Base-by-base conservation (phyloP, 2,329 filamentous ascomycete genomes). In the Sphaerulina musiva region DNA sequence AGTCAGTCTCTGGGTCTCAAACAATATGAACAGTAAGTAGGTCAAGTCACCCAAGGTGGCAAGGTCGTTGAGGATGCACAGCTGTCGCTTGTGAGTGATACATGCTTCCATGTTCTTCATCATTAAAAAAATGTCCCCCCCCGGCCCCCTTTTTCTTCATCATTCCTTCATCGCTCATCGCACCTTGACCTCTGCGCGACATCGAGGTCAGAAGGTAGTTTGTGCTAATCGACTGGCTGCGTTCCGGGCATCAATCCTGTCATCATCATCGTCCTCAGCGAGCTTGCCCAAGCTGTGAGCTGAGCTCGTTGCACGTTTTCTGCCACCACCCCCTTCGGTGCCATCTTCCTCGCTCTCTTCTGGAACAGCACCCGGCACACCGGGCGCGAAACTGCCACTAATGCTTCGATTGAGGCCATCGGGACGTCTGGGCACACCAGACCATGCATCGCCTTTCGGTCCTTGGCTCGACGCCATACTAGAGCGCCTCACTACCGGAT, bases 371-470 rank as follows among this genome's bases (percentile, higher is more conserved):
- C 58, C 64, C n/a, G 80, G 67, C 34, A 63, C 67, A 11, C 56
- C 60, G 41, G 57, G 76, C 59, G 84, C 80, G 59, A 87, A 80
- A 67, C 83, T 87, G 46, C 86, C 84, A 53, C 86, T 89, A 60
- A 91, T 79, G 68, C 85, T 91, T 64, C 90, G 80, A 66, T 81
- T 86, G 53, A 89, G 73, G n/a, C 84, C 85, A 64, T 95, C 89
- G 31, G 85, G 83, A 52, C 88, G 81, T 58, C 93, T 81, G 36
- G 91, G 89, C 29, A 96, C 90, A 54, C 93, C 93, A 65, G 89
- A 95, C 93, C 93, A 98, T 12, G 93, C 86, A 71, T 98, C 93
- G n/a, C 93, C 93, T 74, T 95, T 95, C 47, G 93, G 92, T 0
- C 93, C 93, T 73, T 98, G 93, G 65, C 87, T 93, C 45, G 88